phyloP scores from a whole-genome alignment of 495 filamentous ascomycete genomes.

The Lasiosphaeria miniovina region DNA sequence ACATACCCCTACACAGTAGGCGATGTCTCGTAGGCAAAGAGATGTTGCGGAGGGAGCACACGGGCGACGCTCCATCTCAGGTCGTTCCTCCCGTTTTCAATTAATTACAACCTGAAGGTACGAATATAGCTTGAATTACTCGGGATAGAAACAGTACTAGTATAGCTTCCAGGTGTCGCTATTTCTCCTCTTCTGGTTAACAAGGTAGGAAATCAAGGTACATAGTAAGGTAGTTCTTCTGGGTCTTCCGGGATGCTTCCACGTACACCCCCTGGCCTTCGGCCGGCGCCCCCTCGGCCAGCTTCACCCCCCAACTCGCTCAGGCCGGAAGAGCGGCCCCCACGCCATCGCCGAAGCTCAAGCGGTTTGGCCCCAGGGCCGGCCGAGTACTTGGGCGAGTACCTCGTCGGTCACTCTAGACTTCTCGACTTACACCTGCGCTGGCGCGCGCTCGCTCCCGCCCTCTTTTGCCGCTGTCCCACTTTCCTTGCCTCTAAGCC shows the following conservation, averaged over 20 bases:
- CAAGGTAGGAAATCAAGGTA: too few relatives aligned
- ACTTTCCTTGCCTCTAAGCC: conserved; percentile 9
- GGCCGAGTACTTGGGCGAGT: conserved; percentile 10
- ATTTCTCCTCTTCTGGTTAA: too few relatives aligned
- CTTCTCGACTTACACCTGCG: neutral
- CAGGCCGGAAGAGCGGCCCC: conserved; percentile 15
- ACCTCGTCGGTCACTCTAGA: conserved; percentile 14
- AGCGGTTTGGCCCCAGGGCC: conserved; percentile 6
- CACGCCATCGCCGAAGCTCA: conserved; percentile 22
- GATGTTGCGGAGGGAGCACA: too few relatives aligned
- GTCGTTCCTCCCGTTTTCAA: too few relatives aligned
- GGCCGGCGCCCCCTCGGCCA: conserved; percentile 16
- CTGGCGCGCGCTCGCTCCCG: neutral
- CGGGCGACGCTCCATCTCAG: too few relatives aligned
- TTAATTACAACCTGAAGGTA: too few relatives aligned
- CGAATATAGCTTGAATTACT: too few relatives aligned
- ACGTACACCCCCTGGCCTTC: conserved; percentile 5
- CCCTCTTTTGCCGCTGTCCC: conserved; percentile 15
- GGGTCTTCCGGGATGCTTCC: conserved; percentile 5
- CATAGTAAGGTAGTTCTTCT: neutral
- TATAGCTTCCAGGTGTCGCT: too few relatives aligned
- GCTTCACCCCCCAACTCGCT: conserved; percentile 21
- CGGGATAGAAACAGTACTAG: too few relatives aligned
- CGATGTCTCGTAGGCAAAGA: neutral
- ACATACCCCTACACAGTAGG: neutral